These are phyloP conservation scores for Paramecium bursaria DNA, from an alignment of 73 alveolate species.

Conservation along the genomic window DNA sequence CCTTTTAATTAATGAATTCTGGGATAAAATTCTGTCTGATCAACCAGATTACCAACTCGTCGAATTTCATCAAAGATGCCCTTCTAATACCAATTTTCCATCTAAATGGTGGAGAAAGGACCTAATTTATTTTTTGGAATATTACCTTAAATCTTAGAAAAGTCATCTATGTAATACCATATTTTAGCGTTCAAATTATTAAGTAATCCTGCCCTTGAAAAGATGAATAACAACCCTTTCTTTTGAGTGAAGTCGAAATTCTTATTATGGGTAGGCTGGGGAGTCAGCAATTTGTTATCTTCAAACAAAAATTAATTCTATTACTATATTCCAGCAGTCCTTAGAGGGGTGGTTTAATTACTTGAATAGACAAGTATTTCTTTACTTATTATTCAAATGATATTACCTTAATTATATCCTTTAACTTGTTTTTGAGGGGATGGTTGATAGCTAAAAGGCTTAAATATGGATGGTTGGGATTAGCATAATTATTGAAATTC, in stretches of 20 bases:
- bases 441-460: conserved; percentile 1
- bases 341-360: conserved; percentile 30
- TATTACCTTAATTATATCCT: conserved; percentile 39
- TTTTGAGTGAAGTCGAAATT: conserved; percentile 28
- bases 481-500: not conserved
- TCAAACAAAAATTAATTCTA: conserved; percentile 29
- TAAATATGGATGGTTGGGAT: not conserved
- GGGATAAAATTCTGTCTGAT: conserved; percentile 5
- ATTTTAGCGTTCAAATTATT: conserved; percentile 13
- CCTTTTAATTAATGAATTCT: conserved; percentile 43
- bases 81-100: conserved; percentile 59
- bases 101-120: conserved; percentile 21
- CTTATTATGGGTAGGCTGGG: not conserved
- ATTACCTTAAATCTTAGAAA: conserved; percentile 21
- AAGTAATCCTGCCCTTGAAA: conserved; percentile 6
- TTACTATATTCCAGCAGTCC: conserved; percentile 41
- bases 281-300: conserved; percentile 35
- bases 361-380: conserved; percentile 58
- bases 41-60: conserved; percentile 19
- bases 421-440: not conserved
- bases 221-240: conserved; percentile 8
- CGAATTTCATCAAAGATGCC: conserved; percentile 46
- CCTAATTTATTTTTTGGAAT: not conserved
- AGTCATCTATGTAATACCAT: conserved; percentile 59
- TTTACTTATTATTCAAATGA: not conserved